Evolutionary conservation across 2,329 filamentous ascomycete species (phyloP).

Genomic region (Tolypocladium inflatum): DNA sequence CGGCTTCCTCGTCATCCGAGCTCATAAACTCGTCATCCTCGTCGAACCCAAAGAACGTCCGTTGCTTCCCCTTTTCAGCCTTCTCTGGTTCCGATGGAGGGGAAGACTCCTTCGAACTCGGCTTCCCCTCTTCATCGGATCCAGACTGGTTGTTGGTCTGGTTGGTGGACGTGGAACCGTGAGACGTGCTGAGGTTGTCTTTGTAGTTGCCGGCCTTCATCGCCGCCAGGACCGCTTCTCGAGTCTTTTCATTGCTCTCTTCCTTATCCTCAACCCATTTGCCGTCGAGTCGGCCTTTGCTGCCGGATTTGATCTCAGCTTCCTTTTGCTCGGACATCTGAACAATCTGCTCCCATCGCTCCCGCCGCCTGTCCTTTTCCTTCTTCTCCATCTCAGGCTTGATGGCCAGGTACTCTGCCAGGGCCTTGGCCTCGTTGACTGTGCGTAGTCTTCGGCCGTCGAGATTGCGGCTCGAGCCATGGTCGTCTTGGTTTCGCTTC

Average conservation of each 20-base stretch:
- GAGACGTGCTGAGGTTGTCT: constrained; percentile 47
- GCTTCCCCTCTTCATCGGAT: constrained; percentile 27
- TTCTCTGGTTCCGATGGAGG: constrained; percentile 32
- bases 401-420: constrained; percentile 89
- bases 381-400: constrained; percentile 96
- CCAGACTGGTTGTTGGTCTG: constrained; percentile 15
- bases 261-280: constrained; percentile 96
- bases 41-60: constrained; percentile 65
- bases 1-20: constrained; percentile 49
- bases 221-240: constrained; percentile 62
- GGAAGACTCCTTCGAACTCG: constrained; percentile 38
- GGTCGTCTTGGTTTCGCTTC: constrained; percentile 76
- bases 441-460: constrained; percentile 85
- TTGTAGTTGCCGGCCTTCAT: constrained; percentile 56
- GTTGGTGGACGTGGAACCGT: constrained; percentile 33
- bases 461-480: constrained; percentile 85
- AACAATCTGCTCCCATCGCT: constrained; percentile 82
- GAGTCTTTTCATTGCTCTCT: constrained; percentile 74
- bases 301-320: constrained; percentile 70
- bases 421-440: constrained; percentile 86
- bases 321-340: constrained; percentile 75
- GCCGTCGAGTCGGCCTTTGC: constrained; percentile 65
- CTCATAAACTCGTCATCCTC: constrained; percentile 71
- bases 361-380: constrained; percentile 77
- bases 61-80: constrained; percentile 28